phyloP scores from a whole-genome alignment of 306 rosid species.

The Cicer pinnatifidum region DNA sequence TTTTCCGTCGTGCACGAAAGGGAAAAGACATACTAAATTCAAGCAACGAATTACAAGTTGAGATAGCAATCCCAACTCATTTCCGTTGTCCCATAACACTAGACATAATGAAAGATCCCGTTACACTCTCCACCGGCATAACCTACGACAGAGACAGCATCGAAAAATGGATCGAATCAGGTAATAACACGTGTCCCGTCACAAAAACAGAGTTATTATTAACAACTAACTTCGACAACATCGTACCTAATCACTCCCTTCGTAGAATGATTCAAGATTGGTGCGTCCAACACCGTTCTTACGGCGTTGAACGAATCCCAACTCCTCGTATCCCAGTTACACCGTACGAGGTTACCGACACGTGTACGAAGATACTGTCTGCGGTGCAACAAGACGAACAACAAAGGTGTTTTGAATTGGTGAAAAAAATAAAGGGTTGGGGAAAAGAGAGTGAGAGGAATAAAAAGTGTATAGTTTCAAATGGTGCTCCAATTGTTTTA shows the following conservation, averaged over 20 bases:
- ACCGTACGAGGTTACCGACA: conserved; percentile 52
- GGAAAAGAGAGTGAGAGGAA: conserved; percentile 85
- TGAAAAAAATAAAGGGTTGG: conserved; percentile 67
- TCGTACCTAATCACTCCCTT: conserved; percentile 75
- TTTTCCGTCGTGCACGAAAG: conserved; percentile 48
- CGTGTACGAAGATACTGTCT: conserved; percentile 47
- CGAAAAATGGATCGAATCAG: conserved; percentile 79
- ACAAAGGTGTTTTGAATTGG: conserved; percentile 53
- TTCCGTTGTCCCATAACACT: conserved; percentile 79
- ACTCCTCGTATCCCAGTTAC: conserved; percentile 76
- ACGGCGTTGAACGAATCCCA: conserved; percentile 81
- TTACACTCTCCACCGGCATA: conserved; percentile 73
- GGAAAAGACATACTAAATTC: conserved; percentile 43
- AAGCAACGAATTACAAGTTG: conserved; percentile 51
- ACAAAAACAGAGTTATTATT: conserved; percentile 56
- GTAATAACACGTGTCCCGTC: conserved; percentile 72
- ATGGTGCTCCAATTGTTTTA: conserved; percentile 52
- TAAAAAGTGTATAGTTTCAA: conserved; percentile 55
- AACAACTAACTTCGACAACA: conserved; percentile 50
- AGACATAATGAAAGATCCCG: conserved; percentile 88
- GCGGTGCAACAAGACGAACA: conserved; percentile 51
- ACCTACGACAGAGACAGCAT: conserved; percentile 84
- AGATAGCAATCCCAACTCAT: conserved; percentile 60
- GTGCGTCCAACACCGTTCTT: conserved; percentile 72
- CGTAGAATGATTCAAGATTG: conserved; percentile 82